Base-by-base conservation (phyloP, 202 grass and related monocot genomes). In the Cymbopogon flexuosus region DNA sequence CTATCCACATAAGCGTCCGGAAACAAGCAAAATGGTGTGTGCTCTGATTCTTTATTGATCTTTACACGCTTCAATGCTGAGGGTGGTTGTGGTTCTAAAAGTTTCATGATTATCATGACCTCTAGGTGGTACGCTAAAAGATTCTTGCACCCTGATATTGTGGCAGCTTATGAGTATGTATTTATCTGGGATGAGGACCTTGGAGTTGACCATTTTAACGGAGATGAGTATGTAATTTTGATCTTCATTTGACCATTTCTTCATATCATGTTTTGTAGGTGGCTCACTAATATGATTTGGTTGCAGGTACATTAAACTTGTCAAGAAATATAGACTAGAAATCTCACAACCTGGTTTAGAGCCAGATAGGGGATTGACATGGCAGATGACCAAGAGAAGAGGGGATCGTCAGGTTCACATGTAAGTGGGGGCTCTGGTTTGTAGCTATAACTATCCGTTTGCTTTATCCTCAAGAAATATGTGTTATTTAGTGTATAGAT, bases 121-220 rank as follows among this genome's bases (percentile, higher is more conserved):
- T 83, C 29, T 78, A 97, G 91, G 91, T 97, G 91, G 94, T 97
- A 92, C 69, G 94, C 91, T 7, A 97, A 97, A 82, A 89, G 91
- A 81, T 97, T 97, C 85, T 79, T 97, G 80, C 94, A 97, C 65
- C 94, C 94, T 87, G 91, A 97, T 85, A 97, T 97, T 36, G 84
- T 94, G 86, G 89, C 89, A 79, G 71, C 87, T 42, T 97, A 92
- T 41, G 94, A 97, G 45, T 97, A 90, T 54, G 79, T 97, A 83
- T 97, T 97, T 78, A 90, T 97, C 47, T 97, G 94, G 94, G 94
- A 97, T 58, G 94, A 97, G 78, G 94, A 97, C 73, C 86, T 97
- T 74, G 94, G 91, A 81, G 89, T 94, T 29, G 89, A 97, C 12
- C 91, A 97, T 92, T 97, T 97, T 77, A 81, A 97, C 58, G 91